Evolutionary conservation across 1,139 yeast genomes (phyloP), one percentile per base, ranked within the genome.

Genomic region (Komagataea norvegica): DNA sequence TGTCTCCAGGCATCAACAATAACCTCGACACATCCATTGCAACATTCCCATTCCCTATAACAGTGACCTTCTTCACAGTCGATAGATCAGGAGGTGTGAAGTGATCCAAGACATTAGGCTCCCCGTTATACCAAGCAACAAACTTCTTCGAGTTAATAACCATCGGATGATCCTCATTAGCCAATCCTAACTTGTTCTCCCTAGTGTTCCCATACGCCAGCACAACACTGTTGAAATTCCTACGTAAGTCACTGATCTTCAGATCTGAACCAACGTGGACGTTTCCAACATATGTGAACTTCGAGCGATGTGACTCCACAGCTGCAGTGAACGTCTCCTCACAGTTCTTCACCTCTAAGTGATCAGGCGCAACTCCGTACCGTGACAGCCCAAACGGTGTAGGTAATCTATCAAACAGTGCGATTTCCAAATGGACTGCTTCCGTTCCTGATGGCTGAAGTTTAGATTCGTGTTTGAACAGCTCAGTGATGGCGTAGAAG

Each of bases 301-400:
- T 57, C 1, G 35, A 41, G 24, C 30, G 38, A 24, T 42, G 45
- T 27, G 57, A 65, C 21, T 38, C 17, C 19, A 40, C 36, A 5
- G 83, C 72, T 42, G 79, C 77, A 6, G 71, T 71, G 56, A 93
- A 79, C 40, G 88, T 80, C 18, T 84, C 93, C 57, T 87, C 88
- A 54, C 93, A 83, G 45, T 79, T 79, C 58, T 91, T 91, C 26
- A 91, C 97, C 55, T 91, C 98, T 0, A 96, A 96, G 59, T 91
- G 98, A 61, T 91, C 99, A 2, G 99, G 99, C 0, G 98, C 97
- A n/a, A 91, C 97, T 1, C 99, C 99, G 56, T 77, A 89, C 30
- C 99, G 63, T 34, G 91, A 79, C 26, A 91, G 67, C 0, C 99
- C 99, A 62, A 74, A 91, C 0, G 98, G 98, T 3, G 89, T 79